Conservation (phyloP, 345 rosid genomes). For the Crucihimalaya himalaica region DNA sequence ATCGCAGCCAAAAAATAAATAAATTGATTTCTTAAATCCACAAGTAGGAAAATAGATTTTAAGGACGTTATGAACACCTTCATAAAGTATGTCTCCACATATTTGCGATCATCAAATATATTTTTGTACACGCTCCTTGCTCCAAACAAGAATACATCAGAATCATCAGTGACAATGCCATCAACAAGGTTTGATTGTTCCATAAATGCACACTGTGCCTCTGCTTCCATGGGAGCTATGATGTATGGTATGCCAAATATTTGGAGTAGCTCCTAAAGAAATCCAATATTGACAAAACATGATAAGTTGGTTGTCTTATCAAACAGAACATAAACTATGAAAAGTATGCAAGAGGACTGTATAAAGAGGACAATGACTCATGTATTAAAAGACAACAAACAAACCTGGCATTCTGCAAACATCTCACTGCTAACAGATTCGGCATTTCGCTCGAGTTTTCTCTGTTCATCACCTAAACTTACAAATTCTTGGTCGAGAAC, state of each 20-base stretch:
- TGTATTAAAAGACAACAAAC: slow-evolving; percentile 18
- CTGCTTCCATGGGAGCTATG: slow-evolving; percentile 99
- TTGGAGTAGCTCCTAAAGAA: slow-evolving; percentile 82
- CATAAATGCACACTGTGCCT: slow-evolving; percentile 95
- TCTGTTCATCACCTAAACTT: slow-evolving; percentile 77
- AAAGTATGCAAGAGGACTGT: neutral
- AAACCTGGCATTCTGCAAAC: slow-evolving; percentile 94
- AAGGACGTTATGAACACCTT: slow-evolving; percentile 51
- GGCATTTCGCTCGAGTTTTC: slow-evolving; percentile 86
- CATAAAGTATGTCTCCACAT: slow-evolving; percentile 93
- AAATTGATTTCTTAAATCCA: neutral
- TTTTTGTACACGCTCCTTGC: slow-evolving; percentile 88
- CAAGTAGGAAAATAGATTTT: neutral
- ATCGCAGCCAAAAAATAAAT: neutral
- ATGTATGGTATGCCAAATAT: slow-evolving; percentile 97
- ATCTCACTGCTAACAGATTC: slow-evolving; percentile 95
- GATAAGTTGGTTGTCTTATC: neutral
- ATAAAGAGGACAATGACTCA: slow-evolving; percentile 9
- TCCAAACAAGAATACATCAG: slow-evolving; percentile 95
- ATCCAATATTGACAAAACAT: slow-evolving; percentile 12
- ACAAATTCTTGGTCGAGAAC: slow-evolving; percentile 57
- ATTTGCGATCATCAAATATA: slow-evolving; percentile 95
- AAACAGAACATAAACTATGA: neutral
- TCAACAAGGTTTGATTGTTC: slow-evolving; percentile 86
- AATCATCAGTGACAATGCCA: slow-evolving; percentile 96